These are phyloP conservation scores for Aspergillus fructus DNA, from an alignment of 2,329 filamentous ascomycete genomes.

Conservation along the genomic window DNA sequence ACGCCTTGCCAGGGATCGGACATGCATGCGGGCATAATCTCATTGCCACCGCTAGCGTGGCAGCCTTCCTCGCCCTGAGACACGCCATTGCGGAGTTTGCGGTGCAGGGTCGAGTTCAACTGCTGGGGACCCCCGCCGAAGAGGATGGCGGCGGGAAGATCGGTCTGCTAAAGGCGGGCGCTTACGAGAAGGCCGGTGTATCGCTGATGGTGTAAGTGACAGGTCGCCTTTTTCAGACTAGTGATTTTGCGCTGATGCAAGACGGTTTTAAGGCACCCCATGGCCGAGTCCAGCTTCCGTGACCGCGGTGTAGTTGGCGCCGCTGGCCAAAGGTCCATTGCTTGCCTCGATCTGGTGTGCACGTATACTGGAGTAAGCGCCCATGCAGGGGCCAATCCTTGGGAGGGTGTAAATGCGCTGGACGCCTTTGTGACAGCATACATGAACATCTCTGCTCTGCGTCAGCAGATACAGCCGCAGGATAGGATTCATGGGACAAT, in stretches of 20 bases:
- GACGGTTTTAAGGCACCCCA: too few relatives aligned
- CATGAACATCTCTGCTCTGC: slow-evolving; percentile 50
- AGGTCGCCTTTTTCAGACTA: too few relatives aligned
- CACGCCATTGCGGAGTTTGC: slow-evolving; percentile 42
- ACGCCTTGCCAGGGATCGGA: slow-evolving; percentile 41
- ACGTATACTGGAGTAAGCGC: slow-evolving; percentile 53
- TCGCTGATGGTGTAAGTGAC: slow-evolving; percentile 43
- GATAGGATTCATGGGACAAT: slow-evolving; percentile 56
- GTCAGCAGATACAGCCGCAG: slow-evolving; percentile 57
- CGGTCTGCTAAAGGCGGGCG: slow-evolving; percentile 45
- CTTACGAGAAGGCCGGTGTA: slow-evolving; percentile 41
- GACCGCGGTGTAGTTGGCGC: slow-evolving; percentile 24
- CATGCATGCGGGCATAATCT: slow-evolving; percentile 44
- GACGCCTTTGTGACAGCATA: slow-evolving; percentile 55
- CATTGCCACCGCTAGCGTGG: slow-evolving; percentile 37
- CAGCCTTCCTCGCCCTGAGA: slow-evolving; percentile 47
- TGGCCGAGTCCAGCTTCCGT: not conserved
- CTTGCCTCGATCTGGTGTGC: slow-evolving; percentile 36
- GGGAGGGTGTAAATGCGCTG: slow-evolving; percentile 60
- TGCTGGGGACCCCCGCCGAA: slow-evolving; percentile 42
- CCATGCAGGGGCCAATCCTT: slow-evolving; percentile 58
- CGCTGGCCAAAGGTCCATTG: slow-evolving; percentile 32
- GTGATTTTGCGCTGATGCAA: too few relatives aligned
- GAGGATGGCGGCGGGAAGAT: slow-evolving; percentile 41
- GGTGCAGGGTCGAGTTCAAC: slow-evolving; percentile 37